Base-by-base conservation (phyloP, 1,284 basidiomycete genomes). In the Rhodotorula sp. region DNA sequence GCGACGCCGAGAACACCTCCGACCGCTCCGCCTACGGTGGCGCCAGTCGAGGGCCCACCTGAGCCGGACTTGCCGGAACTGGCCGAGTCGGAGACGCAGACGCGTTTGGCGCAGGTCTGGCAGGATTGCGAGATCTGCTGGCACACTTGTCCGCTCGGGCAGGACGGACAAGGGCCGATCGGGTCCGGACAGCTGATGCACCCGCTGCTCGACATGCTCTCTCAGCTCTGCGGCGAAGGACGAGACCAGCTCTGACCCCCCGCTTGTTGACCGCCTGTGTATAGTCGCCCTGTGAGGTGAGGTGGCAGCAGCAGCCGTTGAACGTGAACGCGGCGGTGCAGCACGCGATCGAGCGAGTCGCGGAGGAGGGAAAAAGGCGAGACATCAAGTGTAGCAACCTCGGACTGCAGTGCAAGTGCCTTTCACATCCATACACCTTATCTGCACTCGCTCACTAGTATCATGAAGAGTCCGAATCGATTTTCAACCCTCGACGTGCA, bases 1-100 rank as follows among this genome's bases (percentile, higher is more conserved):
- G 72, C 67, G n/a, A 78, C 72, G 21, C 74, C 78, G 23, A 74
- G 34, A 10, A 78, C 74, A 5, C 78, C 78, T 18, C 78, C 78
- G 29, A 79, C 67, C 0, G 78, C 73, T 5, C 75, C 76, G 3
- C 78, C 78, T 5, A 74, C 77, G 0, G 77, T 74, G 3, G 69
- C 73, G 12, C 77, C 78, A 5, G 71, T 61, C 21, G 59, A 71
- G 14, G 66, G 43, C 4, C 66, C 68, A 15, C 69, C 65, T 14
- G 49, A 29, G 47, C 49, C 61, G 16, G 59, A 67, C 21, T 59
- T 56, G 39, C 52, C 43, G 52, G 54, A 56, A 3, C 39, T 47
- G 52, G 21, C n/a, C 26, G 46, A 34, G 52, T 67, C 61, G 56
- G 70, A 63, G 64, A 74, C 62, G 74, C 76, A 77, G 64, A 73